A percentile compares a stretch with the other conserved stretches of the same genome.
phyloP scores from a whole-genome alignment of 106 monocot genomes.

The Cymbidium sinense region DNA sequence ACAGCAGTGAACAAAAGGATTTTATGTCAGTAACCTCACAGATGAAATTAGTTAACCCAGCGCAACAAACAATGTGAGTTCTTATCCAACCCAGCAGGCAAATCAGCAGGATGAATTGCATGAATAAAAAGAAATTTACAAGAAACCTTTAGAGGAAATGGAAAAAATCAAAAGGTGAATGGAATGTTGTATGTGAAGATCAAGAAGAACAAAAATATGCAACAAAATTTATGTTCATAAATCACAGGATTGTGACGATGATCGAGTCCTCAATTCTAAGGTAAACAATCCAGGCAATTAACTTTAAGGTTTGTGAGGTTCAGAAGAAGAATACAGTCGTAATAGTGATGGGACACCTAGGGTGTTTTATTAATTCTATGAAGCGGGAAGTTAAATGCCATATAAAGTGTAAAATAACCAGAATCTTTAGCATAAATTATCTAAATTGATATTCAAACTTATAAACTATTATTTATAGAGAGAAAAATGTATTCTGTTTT shows the following conservation, averaged over 20 bases:
- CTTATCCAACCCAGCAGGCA: neutral
- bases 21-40: neutral
- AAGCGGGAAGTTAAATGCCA: neutral
- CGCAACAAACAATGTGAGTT: neutral
- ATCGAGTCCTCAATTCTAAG: neutral
- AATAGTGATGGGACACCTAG: neutral
- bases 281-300: neutral
- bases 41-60: neutral
- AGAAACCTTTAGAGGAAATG: neutral
- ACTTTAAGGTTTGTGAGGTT: neutral
- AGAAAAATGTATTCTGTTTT: neutral
- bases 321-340: neutral
- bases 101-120: neutral
- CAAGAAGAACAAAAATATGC: neutral
- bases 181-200: neutral
- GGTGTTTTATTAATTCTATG: neutral
- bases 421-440: neutral
- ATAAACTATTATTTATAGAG: too few species aligned
- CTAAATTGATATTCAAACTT: too few species aligned
- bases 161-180: conserved; percentile 1
- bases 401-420: neutral
- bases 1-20: neutral
- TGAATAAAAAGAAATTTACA: neutral
- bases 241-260: neutral
- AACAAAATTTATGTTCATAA: neutral